Evolutionary conservation across 331 rosid genomes (phyloP), one percentile per base, ranked within the genome.

Genomic region (Acacia concinna): DNA sequence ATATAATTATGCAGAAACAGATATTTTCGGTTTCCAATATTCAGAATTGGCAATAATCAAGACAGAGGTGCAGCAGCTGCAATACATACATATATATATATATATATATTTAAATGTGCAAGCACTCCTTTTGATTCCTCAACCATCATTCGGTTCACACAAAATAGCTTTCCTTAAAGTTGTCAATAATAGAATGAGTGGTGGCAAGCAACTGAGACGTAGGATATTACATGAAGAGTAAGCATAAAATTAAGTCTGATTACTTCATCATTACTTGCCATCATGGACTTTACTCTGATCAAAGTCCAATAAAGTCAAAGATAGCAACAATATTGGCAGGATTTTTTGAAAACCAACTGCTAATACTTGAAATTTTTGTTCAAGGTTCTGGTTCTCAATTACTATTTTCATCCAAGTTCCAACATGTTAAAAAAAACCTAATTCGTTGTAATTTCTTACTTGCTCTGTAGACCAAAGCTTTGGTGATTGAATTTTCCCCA

Each of bases 401-500:
- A 23, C 57, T 59, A 80, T 27, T 70, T n/a, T 68, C 66, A 27
- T 59, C 35, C 46, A 47, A 35, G 57, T 8, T 62, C 27, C 46
- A 47, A 35, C 66, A 74, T 17, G 43, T 18, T n/a, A n/a, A n/a
- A 17, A 35, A 71, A 75, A 84, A 30, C 75, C 59, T 57, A 75
- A 49, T 54, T 54, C 44, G 64, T 64, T 64, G 31, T 73, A 40
- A 71, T 30, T 71, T 75, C 91, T 82, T 70, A 95, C 99, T 68
- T 93, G 86, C 91, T 93, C 98, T 31, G 99, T 96, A 72, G 99
- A 95, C 99, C 99, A 93, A 82, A 90, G 94, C 86, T 82, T 91
- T 60, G 99, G 96, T 59, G 75, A 81, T 49, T 83, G 88, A 43
- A 95, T 74, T 89, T 85, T 90, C 82, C 97, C 99, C 56, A n/a